phyloP scores from a whole-genome alignment of 345 rosid genomes.

The Syzygium oleosum region DNA sequence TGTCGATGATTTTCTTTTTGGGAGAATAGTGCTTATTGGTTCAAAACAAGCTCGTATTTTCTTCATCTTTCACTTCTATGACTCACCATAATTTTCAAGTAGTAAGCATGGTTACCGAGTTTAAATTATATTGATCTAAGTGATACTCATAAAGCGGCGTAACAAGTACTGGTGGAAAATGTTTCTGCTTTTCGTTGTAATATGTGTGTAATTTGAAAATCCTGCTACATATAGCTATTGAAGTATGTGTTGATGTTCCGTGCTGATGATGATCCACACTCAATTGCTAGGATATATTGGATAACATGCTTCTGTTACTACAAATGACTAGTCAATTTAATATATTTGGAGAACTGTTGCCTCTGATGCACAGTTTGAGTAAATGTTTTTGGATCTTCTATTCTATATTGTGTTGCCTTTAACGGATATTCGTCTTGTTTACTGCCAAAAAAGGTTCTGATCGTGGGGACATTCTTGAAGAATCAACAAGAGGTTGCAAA shows the following conservation, averaged over 20 bases:
- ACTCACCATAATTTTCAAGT: background rate
- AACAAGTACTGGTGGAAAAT: background rate
- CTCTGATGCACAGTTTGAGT: background rate
- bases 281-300: background rate
- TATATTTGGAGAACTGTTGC: background rate
- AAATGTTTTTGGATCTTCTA: background rate
- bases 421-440: background rate
- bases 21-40: background rate
- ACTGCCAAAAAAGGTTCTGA: constrained; percentile 42
- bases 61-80: background rate
- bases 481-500: constrained; percentile 44
- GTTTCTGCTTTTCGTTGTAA: background rate
- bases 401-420: background rate
- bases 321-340: background rate
- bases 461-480: constrained; percentile 60
- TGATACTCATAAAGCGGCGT: background rate
- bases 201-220: background rate
- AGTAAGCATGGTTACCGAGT: background rate
- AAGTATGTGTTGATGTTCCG: background rate
- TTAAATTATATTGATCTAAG: background rate
- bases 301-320: background rate
- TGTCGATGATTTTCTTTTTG: background rate
- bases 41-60: background rate
- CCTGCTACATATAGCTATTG: background rate
- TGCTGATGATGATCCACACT: background rate